phyloP scores from a whole-genome alignment of 23 red algal species.

The Porphyridium purpureum region DNA sequence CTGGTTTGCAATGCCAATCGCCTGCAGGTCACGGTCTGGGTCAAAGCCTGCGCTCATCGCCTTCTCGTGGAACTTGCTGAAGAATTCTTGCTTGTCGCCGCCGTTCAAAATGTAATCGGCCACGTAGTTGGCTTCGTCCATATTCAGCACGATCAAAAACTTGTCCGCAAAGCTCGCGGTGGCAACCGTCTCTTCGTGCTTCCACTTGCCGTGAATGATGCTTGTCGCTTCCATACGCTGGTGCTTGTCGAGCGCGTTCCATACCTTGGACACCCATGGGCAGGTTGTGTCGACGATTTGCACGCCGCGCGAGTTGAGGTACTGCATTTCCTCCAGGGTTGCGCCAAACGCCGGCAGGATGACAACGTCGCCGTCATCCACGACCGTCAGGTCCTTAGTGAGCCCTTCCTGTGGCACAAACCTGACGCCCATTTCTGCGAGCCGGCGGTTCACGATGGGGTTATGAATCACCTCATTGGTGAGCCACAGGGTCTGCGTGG shows the following conservation, averaged over 20 bases:
- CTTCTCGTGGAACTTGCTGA: conserved; percentile 69
- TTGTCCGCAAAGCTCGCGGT: conserved; percentile 93
- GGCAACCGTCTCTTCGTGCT: conserved; percentile 93
- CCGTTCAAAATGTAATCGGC: conserved; percentile 81
- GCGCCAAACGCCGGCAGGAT: conserved; percentile 94
- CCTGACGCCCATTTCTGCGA: conserved; percentile 69
- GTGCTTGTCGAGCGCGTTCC: conserved; percentile 79
- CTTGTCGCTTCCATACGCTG: conserved; percentile 40
- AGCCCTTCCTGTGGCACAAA: conserved; percentile 68
- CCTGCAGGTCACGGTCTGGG: conserved; percentile 69
- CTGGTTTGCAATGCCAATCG: conserved; percentile 92
- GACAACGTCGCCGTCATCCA: conserved; percentile 53
- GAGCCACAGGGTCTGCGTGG: conserved; percentile 68
- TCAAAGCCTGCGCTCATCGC: conserved; percentile 89
- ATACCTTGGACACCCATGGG: conserved; percentile 97
- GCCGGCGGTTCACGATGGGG: conserved; percentile 75
- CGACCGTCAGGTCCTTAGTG: conserved; percentile 54
- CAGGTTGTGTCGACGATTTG: conserved; percentile 97
- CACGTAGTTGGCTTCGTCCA: conserved; percentile 84
- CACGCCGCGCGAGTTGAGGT: conserved; percentile 22
- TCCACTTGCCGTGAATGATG: conserved; percentile 98
- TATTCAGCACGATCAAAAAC: conserved; percentile 78
- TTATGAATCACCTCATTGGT: conserved; percentile 99
- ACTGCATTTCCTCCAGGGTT: conserved; percentile 80
- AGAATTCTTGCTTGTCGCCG: conserved; percentile 67